Evolutionary conservation across 768 basidiomycete species (phyloP), one percentile per base, ranked within the genome.

Genomic region (Antrodiella citrinella): DNA sequence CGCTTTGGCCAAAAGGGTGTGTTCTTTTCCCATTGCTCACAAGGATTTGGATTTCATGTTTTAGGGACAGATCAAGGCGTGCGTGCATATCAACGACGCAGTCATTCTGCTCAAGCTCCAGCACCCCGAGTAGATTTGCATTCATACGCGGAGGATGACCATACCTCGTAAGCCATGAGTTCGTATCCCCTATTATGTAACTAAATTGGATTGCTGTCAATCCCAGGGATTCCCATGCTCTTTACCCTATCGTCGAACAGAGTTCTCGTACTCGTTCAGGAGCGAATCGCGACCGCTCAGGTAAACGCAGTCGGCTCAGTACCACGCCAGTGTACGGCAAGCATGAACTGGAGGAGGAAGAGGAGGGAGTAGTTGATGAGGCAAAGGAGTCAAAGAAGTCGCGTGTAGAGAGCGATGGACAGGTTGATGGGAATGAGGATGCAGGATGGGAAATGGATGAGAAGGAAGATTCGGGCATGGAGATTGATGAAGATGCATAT

Each of bases 391-490:
- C 67, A 18, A 82, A 82, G 67, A 78, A 77, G 63, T 69, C 72
- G 49, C 74, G 77, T 50, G 65, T 76, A n/a, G 76, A 76, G 44
- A 71, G 65, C 30, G 72, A 75, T 42, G 73, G 74, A 19, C 61
- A 70, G 47, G 70, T 71, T 50, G 73, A 76, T 55, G 74, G 69
- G 11, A 74, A 75, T 41, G 76, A 76, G 57, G 74, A 75, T 52
- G 66, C 69, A 21, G 75, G 61, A 18, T 63, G 65, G 66, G 71
- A 69, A 47, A 9, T 50, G 15, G 51, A 51, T 23, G 57, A 58
- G 15, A 70, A 69, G 48, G 11, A 50, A 15, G 50, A 52, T 23
- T 56, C 57, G 15, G 58, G 62, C 10, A 62, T 62, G 61, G 58
- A 59, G 1, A 57, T 62, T 1, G 59, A 62, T 23, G 51, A 49